phyloP scores from a whole-genome alignment of 306 rosid genomes.

The Clitoria ternatea region DNA sequence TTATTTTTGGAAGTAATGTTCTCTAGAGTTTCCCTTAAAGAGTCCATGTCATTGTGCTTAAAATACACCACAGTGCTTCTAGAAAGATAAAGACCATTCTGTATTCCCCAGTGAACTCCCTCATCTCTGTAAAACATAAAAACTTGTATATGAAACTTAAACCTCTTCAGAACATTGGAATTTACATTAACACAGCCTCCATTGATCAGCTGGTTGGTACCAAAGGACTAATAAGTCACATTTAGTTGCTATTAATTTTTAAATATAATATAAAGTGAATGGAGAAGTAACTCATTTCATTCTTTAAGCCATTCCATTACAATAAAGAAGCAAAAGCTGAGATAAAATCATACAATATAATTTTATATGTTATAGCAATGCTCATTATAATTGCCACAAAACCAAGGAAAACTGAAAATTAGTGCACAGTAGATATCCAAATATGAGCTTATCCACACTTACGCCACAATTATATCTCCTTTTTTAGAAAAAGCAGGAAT shows the following conservation, averaged over 20 bases:
- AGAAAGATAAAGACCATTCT: slow-evolving; percentile 93
- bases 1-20: slow-evolving; percentile 57
- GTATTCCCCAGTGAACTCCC: slow-evolving; percentile 99
- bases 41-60: slow-evolving; percentile 88
- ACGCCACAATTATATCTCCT: slow-evolving; percentile 94
- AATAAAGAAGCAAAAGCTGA: slow-evolving; percentile 7
- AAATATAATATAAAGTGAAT: slow-evolving; percentile 6
- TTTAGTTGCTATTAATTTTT: background rate
- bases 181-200: background rate
- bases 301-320: slow-evolving; percentile 14
- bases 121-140: slow-evolving; percentile 65
- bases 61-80: slow-evolving; percentile 87
- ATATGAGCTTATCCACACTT: slow-evolving; percentile 41
- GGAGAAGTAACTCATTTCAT: background rate
- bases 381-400: background rate
- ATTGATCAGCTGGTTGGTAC: slow-evolving; percentile 1
- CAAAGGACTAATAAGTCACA: background rate
- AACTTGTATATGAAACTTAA: slow-evolving; percentile 8
- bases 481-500: slow-evolving; percentile 95
- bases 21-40: slow-evolving; percentile 74
- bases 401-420: slow-evolving; percentile 8
- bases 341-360: background rate
- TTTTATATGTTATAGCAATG: background rate
- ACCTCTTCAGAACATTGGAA: background rate
- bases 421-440: background rate